Evolutionary conservation across 1,139 yeast species (phyloP).

Genomic region (Magnusiomyces ingens): DNA sequence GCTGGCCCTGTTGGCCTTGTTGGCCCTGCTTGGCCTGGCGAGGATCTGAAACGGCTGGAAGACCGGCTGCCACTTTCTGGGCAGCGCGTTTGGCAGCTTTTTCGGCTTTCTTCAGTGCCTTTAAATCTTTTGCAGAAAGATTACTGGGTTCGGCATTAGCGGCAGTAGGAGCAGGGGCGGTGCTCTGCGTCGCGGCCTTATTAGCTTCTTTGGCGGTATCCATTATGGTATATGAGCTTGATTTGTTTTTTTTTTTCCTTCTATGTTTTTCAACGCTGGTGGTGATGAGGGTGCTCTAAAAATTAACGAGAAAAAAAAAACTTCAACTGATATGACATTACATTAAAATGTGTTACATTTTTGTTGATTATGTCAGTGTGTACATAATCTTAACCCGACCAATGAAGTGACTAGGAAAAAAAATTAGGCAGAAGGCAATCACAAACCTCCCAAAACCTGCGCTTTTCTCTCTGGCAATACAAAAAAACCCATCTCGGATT

Average conservation of each 20-base stretch:
- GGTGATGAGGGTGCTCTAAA: not conserved
- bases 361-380: not conserved
- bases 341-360: not conserved
- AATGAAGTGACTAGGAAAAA: not conserved
- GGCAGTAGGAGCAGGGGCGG: constrained; percentile 13
- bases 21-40: constrained; percentile 11
- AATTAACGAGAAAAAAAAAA: not conserved
- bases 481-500: constrained; percentile 9
- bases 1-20: constrained; percentile 3
- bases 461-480: not conserved
- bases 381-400: not conserved
- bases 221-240: no score
- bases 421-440: not conserved
- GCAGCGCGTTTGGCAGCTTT: constrained; percentile 86
- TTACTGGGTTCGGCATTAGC: constrained; percentile 19
- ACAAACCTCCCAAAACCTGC: no score
- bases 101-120: constrained; percentile 80
- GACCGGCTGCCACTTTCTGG: constrained; percentile 44
- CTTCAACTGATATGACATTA: not conserved
- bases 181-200: constrained; percentile 5
- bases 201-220: no score
- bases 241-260: no score
- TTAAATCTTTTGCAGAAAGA: constrained; percentile 73
- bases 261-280: no score
- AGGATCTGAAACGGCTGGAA: constrained; percentile 19